Conservation (phyloP, 2,329 filamentous ascomycete genomes). For the Microsporum audouinii region DNA sequence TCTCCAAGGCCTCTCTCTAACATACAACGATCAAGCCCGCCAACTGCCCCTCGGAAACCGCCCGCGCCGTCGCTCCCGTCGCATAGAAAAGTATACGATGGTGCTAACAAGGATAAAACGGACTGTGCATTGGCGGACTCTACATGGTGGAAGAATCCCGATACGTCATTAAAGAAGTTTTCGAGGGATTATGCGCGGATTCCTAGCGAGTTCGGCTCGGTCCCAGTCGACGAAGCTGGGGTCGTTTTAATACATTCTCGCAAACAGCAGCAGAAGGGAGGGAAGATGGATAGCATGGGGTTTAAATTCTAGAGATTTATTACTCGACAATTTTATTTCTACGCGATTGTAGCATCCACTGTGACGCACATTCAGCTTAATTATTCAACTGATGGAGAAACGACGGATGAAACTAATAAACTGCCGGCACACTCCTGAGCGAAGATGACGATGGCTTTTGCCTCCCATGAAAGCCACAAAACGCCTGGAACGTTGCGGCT, state of each 20-base stretch:
- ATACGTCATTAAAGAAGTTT: conserved; percentile 32
- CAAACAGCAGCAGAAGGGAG: neutral
- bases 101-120: neutral
- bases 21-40: neutral
- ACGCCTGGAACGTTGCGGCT: too few relatives aligned
- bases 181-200: conserved; percentile 25
- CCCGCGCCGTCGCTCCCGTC: neutral
- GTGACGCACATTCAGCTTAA: too few relatives aligned
- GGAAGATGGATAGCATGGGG: conserved; percentile 3
- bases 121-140: neutral
- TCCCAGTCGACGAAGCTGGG: conserved; percentile 25
- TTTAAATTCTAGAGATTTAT: neutral
- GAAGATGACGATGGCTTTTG: too few relatives aligned
- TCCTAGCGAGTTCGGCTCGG: conserved; percentile 20
- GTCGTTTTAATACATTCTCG: conserved; percentile 16
- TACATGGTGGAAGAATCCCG: conserved; percentile 24
- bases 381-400: too few relatives aligned
- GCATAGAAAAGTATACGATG: neutral
- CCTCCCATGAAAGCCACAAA: too few relatives aligned
- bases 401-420: too few relatives aligned
- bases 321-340: neutral
- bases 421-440: too few relatives aligned
- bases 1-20: neutral
- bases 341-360: neutral
- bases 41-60: neutral